Conservation (phyloP, 345 rosid species). For the Ceriops tagal region DNA sequence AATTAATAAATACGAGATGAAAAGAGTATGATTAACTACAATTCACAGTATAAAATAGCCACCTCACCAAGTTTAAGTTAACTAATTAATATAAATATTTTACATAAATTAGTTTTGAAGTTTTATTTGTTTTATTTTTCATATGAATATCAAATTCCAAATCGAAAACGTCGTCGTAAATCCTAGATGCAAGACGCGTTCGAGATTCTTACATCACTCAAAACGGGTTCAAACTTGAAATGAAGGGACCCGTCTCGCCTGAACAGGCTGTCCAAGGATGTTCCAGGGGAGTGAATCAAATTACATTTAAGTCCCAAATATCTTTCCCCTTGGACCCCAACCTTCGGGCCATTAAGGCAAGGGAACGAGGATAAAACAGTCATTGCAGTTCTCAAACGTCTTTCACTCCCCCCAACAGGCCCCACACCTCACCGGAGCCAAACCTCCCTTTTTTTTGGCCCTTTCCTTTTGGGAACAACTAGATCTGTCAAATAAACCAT, state of each 20-base stretch:
- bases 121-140: background rate
- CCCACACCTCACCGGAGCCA: background rate
- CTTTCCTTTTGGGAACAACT: background rate
- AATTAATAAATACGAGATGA: too few relatives aligned
- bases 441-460: background rate
- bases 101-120: background rate
- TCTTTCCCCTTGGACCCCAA: background rate
- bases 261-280: constrained; percentile 1
- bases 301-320: background rate
- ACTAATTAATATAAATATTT: background rate
- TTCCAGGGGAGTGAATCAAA: background rate
- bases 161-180: too few relatives aligned
- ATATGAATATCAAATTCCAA: background rate
- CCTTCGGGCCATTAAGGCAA: background rate
- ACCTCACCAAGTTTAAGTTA: background rate
- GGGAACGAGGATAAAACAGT: background rate
- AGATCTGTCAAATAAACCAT: constrained; percentile 7
- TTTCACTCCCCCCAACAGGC: background rate
- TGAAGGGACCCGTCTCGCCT: too few relatives aligned
- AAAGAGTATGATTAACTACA: too few relatives aligned
- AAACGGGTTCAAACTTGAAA: too few relatives aligned
- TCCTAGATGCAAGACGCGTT: too few relatives aligned
- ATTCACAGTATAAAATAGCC: background rate
- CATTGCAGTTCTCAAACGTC: background rate
- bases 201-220: too few relatives aligned